Evolutionary conservation across 352 stramenopile genomes (phyloP).

Genomic region (Phytophthora constricta): DNA sequence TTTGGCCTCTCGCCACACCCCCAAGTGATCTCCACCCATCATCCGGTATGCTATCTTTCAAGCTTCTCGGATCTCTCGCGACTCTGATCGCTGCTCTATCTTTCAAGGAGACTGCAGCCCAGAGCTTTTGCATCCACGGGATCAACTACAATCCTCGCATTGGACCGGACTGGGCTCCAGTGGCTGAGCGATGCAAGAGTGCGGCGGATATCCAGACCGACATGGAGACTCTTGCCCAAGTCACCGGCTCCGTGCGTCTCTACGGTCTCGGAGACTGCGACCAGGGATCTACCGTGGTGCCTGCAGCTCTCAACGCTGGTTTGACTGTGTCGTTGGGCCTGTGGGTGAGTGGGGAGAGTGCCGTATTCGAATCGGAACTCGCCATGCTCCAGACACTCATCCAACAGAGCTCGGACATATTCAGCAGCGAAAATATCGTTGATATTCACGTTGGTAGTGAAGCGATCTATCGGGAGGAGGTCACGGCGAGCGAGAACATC

Average conservation of each 20-base stretch:
- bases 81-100: conserved; percentile 15
- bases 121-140: conserved; percentile 52
- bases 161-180: conserved; percentile 55
- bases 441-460: conserved; percentile 77
- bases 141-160: conserved; percentile 78
- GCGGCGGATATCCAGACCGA: conserved; percentile 46
- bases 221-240: conserved; percentile 43
- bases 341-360: conserved; percentile 55
- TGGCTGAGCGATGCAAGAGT: conserved; percentile 55
- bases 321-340: conserved; percentile 66
- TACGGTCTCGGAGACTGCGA: conserved; percentile 73
- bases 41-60: conserved; percentile 35
- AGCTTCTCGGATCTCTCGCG: conserved; percentile 19
- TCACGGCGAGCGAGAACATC: conserved; percentile 54
- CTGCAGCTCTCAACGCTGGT: conserved; percentile 49
- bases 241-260: conserved; percentile 57
- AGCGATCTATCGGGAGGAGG: conserved; percentile 66
- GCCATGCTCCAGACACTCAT: conserved; percentile 44
- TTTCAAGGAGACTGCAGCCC: conserved; percentile 1
- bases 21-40: conserved; percentile 16
- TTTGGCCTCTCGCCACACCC: conserved; percentile 20
- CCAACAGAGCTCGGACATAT: conserved; percentile 20
- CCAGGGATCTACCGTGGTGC: conserved; percentile 48
- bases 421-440: conserved; percentile 40
- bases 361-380: conserved; percentile 55